These are phyloP conservation scores for Gamsiella multidivaricata DNA, from an alignment of 192 early-diverging fungal genomes.

Conservation along the genomic window DNA sequence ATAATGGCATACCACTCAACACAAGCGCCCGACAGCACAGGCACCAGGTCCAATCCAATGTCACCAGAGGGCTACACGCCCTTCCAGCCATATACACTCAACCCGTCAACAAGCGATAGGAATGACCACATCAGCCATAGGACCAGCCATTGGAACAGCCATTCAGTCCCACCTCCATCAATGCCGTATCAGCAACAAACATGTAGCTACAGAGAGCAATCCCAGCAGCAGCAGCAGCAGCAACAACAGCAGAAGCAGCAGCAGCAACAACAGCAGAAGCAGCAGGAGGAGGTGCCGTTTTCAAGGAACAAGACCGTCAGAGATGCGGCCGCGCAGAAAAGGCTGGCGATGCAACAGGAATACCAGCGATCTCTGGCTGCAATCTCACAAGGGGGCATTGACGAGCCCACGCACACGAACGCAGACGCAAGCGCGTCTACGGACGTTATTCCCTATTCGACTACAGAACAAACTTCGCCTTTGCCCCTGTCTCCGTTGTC, in stretches of 20 bases:
- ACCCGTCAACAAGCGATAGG: not conserved
- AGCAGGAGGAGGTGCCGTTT: not conserved
- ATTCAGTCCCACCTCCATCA: too few relatives aligned
- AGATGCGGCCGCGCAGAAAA: constrained; percentile 3
- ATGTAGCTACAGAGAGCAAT: not conserved
- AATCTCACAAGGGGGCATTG: not conserved
- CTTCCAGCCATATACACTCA: not conserved
- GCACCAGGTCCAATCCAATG: constrained; percentile 3
- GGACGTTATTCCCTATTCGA: not conserved
- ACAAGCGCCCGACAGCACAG: not conserved
- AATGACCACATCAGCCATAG: too few relatives aligned
- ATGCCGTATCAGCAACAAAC: too few relatives aligned
- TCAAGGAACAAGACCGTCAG: constrained; percentile 2
- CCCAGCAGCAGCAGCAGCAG: not conserved
- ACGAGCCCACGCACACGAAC: not conserved
- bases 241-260: constrained; percentile 8
- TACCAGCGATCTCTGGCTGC: constrained; percentile 21
- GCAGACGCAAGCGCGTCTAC: not conserved
- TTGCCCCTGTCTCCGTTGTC: not conserved
- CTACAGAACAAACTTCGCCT: not conserved
- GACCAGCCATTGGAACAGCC: too few relatives aligned
- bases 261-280: not conserved
- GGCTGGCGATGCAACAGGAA: constrained; percentile 17
- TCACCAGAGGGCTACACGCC: constrained; percentile 1
- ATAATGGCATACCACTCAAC: not conserved